These are phyloP conservation scores for Wickerhamomyces ciferrii DNA, from an alignment of 805 yeast genomes.

Conservation along the genomic window DNA sequence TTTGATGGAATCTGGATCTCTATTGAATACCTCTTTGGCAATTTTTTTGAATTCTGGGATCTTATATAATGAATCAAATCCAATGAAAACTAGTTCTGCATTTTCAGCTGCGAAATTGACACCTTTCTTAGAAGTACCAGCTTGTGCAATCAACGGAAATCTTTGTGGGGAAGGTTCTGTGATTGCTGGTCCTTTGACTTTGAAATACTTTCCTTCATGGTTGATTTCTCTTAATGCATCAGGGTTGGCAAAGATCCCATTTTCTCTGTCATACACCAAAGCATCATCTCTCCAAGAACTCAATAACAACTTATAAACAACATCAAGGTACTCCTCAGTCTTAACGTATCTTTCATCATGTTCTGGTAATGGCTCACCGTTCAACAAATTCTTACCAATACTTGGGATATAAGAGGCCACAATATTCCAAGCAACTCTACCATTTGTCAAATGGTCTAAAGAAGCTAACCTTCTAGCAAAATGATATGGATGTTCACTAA, in stretches of 20 bases:
- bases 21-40: conserved; percentile 23
- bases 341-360: conserved; percentile 31
- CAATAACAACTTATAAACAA: conserved; percentile 29
- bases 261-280: conserved; percentile 9
- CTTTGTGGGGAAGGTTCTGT: conserved; percentile 39
- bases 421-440: conserved; percentile 39
- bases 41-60: conserved; percentile 20
- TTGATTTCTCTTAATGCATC: conserved; percentile 30
- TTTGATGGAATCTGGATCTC: conserved; percentile 21
- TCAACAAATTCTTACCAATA: conserved; percentile 30
- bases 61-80: conserved; percentile 14
- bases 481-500: conserved; percentile 34
- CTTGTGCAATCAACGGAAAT: conserved; percentile 38
- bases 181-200: conserved; percentile 35
- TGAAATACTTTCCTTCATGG: conserved; percentile 33
- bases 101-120: conserved; percentile 36
- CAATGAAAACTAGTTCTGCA: conserved; percentile 36
- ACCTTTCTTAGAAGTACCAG: conserved; percentile 38
- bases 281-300: conserved; percentile 34
- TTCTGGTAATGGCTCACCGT: conserved; percentile 27
- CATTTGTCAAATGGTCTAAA: conserved; percentile 34
- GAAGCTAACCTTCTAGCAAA: conserved; percentile 34
- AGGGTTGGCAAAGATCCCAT: conserved; percentile 28
- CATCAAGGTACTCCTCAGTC: conserved; percentile 34
- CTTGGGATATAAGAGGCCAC: conserved; percentile 34